These are phyloP conservation scores for Diplosphaera chodatii DNA, from an alignment of 139 green algal species.

Conservation along the genomic window DNA sequence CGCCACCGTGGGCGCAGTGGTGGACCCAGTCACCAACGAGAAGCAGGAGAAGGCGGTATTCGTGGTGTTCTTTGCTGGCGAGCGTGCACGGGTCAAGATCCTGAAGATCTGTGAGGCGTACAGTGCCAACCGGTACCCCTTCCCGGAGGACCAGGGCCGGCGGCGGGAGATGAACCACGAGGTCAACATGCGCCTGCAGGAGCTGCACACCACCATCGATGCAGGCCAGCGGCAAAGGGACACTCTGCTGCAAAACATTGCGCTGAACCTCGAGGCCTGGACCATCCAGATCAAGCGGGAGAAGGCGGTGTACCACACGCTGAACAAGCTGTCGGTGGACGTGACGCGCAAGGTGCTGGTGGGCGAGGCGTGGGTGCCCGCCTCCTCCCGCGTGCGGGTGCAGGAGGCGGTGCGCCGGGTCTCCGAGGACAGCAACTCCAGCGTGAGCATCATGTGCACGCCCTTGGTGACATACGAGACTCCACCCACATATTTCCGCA, in stretches of 20 bases:
- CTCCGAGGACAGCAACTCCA: slow-evolving; percentile 35
- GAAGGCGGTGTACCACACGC: slow-evolving; percentile 95
- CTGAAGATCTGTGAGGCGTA: slow-evolving; percentile 96
- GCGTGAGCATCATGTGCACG: slow-evolving; percentile 83
- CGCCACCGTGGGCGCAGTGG: slow-evolving; percentile 39
- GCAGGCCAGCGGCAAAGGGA: slow-evolving; percentile 68
- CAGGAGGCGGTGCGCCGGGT: slow-evolving; percentile 60
- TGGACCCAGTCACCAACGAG: slow-evolving; percentile 81
- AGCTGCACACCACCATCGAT: slow-evolving; percentile 90
- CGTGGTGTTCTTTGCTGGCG: slow-evolving; percentile 96
- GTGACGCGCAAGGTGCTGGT: slow-evolving; percentile 88
- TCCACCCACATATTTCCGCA: slow-evolving; percentile 91
- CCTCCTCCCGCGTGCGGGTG: slow-evolving; percentile 37
- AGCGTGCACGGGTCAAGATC: slow-evolving; percentile 86
- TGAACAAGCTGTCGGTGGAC: slow-evolving; percentile 96
- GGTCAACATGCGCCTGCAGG: slow-evolving; percentile 72
- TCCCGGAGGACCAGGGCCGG: slow-evolving; percentile 83
- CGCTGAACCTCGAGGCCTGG: slow-evolving; percentile 60
- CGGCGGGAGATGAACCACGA: slow-evolving; percentile 88
- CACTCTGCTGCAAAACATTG: slow-evolving; percentile 62
- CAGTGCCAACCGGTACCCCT: slow-evolving; percentile 92
- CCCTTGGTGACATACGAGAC: slow-evolving; percentile 72
- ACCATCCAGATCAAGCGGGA: slow-evolving; percentile 60
- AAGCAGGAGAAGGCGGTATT: slow-evolving; percentile 89
- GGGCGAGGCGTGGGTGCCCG: slow-evolving; percentile 90